Base-by-base conservation (phyloP, 257 asterid species). In the Plectranthus barbatus region DNA sequence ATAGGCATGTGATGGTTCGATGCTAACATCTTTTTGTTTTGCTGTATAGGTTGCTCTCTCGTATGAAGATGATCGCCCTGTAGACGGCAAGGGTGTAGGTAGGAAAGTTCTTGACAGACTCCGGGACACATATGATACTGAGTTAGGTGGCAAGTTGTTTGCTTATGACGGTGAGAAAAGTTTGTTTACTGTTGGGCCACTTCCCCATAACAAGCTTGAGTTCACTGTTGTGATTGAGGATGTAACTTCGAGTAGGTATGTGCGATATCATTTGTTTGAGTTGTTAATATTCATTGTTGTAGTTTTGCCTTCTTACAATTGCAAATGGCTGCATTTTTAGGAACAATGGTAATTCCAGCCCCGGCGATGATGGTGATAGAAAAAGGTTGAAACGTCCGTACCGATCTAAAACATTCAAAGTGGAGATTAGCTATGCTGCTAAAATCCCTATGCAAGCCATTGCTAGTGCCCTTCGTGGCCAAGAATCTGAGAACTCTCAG, bases 141-240 rank as follows among this genome's bases (percentile, higher is more conserved):
- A 91, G 70, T 64, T 91, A 76, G 90, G 77, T 4, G 90, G 94
- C 6, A 87, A 86, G 64, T 78, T 76, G 1, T 88, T 90, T 64
- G 97, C 97, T 0, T 90, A 90, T 37, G 97, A 91, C 72, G 97
- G 97, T 5, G 97, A 91, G 76, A 91, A 88, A 41, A 91, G 87
- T 49, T 53, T 91, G 55, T 88, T 91, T 61, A 91, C 98, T 14
- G 74, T 91, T 6, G 98, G 98, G 45, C 15, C 96, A 6, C 90
- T 91, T 14, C 98, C 98, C 0, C 57, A 84, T 20, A 91, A 91
- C 66, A 91, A 86, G 33, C 95, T 76, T 7, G 95, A 91, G 80
- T 91, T 87, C 37, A 77, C 84, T 19, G 91, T 91, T 37, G 93
- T 91, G 20, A 91, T 88, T 14, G 98, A 91, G 50, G 90, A 84